Evolutionary conservation across 257 asterid genomes (phyloP), one percentile per base, ranked within the genome.

Genomic region (Prunella vulgaris): DNA sequence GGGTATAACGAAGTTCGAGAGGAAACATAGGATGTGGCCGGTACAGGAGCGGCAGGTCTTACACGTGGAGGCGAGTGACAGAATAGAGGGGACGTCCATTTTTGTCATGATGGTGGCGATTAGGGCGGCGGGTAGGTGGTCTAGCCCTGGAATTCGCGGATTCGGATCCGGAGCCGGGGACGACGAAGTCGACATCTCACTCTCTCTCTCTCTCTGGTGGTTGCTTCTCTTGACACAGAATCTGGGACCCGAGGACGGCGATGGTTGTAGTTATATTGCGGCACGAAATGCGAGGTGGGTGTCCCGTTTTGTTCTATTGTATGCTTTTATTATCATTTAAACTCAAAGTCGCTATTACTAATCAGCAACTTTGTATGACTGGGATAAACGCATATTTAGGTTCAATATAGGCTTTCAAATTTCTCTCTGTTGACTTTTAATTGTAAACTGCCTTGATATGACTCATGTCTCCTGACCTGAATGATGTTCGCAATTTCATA

Each of bases 61-160:
- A 77, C 96, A 94, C 57, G 99, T 91, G 80, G 96, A 86, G 59
- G 93, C 97, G 30, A 85, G 79, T 27, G 99, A 94, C 66, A 86
- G 82, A 75, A 91, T 84, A 68, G 97, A 89, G 20, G 90, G 76
- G 42, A 91, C 85, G 81, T 94, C 96, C 70, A 91, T 84, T 79
- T 91, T 94, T 2, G 84, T 81, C 94, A 91, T 86, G 80, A 94
- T 69, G 78, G 96, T 86, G 72, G 90, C 91, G 66, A 94, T 53
- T 63, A 94, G 78, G 59, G 97, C 96, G 18, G 86, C 14, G 1
- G 99, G 99, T 5, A 94, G 96, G 5, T 66, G 74, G 35, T 83
- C 90, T 13, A 94, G 83, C 10, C 80, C 78, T 79, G 20, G 76
- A 60, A 17, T 54, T 21, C 58, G 58, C 60, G 65, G 65, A 15